A percentile compares a stretch with the other conserved stretches of the same genome.
Evolutionary conservation across 2,329 filamentous ascomycete species (phyloP).

Genomic region (Cercospora sp.): DNA sequence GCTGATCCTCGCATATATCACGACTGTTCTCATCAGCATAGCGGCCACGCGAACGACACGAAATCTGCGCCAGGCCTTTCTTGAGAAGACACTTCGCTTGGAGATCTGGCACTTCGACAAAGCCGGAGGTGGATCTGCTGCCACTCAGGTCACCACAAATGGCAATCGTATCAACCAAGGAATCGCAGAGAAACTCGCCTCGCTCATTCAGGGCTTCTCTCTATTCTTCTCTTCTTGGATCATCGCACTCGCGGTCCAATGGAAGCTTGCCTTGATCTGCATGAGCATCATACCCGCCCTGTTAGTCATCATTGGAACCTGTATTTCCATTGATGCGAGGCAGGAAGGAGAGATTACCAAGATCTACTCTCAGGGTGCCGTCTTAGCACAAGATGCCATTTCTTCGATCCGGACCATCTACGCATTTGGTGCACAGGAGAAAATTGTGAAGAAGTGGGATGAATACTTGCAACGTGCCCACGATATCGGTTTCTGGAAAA

Average conservation of each 20-base stretch:
- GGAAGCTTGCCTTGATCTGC: constrained; percentile 50
- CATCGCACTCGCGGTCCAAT: constrained; percentile 44
- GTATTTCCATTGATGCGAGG: constrained; percentile 40
- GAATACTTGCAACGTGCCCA: constrained; percentile 46
- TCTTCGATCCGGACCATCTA: constrained; percentile 53
- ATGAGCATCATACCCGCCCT: constrained; percentile 52
- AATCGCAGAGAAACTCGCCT: constrained; percentile 44
- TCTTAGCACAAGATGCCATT: constrained; percentile 54
- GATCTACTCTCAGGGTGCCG: constrained; percentile 48
- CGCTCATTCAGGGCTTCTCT: constrained; percentile 38
- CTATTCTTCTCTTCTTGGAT: constrained; percentile 45
- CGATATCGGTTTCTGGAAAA: constrained; percentile 49
- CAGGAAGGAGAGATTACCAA: constrained; percentile 39
- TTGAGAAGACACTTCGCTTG: constrained; percentile 64
- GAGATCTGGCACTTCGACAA: constrained; percentile 68
- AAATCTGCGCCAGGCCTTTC: constrained; percentile 59
- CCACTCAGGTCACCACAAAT: constrained; percentile 32
- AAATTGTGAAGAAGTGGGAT: constrained; percentile 48
- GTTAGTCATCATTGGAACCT: constrained; percentile 35
- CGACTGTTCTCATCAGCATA: constrained; percentile 47
- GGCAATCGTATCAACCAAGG: constrained; percentile 43
- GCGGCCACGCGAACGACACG: constrained; percentile 55
- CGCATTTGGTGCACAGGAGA: constrained; percentile 50
- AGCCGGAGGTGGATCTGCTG: constrained; percentile 50
- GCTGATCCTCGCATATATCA: constrained; percentile 62